phyloP scores from a whole-genome alignment of 2,329 filamentous ascomycete species.

The Cytospora paraplurivora region DNA sequence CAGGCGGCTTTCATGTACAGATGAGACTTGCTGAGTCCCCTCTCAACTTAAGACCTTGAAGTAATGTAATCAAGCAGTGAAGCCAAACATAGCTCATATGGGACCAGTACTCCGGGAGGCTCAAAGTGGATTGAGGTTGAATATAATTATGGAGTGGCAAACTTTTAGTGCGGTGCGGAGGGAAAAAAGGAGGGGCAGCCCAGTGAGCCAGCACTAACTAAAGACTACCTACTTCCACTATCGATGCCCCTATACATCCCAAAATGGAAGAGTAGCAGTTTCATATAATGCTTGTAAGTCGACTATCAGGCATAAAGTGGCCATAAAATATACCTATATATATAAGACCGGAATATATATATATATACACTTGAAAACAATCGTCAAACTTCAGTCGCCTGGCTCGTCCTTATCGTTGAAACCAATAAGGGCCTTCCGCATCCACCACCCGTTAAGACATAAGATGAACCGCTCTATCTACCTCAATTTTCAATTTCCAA shows the following conservation, averaged over 20 bases:
- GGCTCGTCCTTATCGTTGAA: neutral
- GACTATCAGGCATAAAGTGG: neutral
- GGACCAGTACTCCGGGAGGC: neutral
- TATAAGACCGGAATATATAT: neutral
- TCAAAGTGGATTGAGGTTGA: neutral
- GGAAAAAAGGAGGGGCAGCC: neutral
- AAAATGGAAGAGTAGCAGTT: neutral
- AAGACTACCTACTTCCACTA: neutral
- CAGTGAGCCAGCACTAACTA: neutral
- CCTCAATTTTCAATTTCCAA: neutral
- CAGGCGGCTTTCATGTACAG: slow-evolving; percentile 4
- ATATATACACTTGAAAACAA: neutral
- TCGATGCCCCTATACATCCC: neutral
- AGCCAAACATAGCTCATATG: neutral
- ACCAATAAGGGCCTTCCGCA: no score
- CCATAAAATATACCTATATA: neutral
- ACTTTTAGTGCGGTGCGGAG: neutral
- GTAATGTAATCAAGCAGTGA: neutral
- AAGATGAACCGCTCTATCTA: neutral
- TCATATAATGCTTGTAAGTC: neutral
- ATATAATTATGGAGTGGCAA: neutral
- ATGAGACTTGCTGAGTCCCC: slow-evolving; percentile 1
- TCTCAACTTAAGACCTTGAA: neutral
- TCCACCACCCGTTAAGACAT: neutral
- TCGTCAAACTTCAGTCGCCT: neutral